Conservation (phyloP, 306 rosid species). For the Rubus idaeus region DNA sequence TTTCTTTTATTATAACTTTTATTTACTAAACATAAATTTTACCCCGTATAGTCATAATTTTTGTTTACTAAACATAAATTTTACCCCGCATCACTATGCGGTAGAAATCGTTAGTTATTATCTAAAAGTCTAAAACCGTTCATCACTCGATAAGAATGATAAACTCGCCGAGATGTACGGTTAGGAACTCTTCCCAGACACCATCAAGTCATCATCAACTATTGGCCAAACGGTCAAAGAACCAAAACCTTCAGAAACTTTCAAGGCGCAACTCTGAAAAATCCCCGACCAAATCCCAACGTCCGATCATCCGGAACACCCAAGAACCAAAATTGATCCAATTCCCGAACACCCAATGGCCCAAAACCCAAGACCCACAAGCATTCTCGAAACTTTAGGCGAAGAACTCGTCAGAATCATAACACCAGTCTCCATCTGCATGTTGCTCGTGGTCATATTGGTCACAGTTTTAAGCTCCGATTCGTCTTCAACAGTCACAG, state of each 20-base stretch:
- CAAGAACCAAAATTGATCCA: constrained; percentile 20
- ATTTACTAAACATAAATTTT: no score
- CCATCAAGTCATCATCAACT: background rate
- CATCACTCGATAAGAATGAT: no score
- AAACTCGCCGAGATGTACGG: constrained; percentile 3
- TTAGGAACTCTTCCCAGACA: background rate
- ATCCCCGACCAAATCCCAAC: constrained; percentile 7
- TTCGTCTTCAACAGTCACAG: constrained; percentile 40
- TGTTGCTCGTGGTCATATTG: constrained; percentile 76
- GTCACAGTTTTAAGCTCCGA: constrained; percentile 59
- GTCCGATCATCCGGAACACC: constrained; percentile 7
- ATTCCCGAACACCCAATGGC: constrained; percentile 53
- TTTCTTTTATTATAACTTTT: no score
- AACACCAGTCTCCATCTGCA: constrained; percentile 86
- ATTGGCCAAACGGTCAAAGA: background rate
- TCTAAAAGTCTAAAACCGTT: no score
- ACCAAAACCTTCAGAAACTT: background rate
- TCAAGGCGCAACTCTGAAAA: background rate
- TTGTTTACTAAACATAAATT: no score
- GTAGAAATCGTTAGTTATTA: no score
- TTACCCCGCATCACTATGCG: no score
- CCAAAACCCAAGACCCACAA: constrained; percentile 44
- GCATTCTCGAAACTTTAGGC: constrained; percentile 62
- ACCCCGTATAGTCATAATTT: no score
- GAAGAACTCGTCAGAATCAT: constrained; percentile 81